These are phyloP conservation scores for Glycine tomentella DNA, from an alignment of 306 rosid species.

Conservation along the genomic window DNA sequence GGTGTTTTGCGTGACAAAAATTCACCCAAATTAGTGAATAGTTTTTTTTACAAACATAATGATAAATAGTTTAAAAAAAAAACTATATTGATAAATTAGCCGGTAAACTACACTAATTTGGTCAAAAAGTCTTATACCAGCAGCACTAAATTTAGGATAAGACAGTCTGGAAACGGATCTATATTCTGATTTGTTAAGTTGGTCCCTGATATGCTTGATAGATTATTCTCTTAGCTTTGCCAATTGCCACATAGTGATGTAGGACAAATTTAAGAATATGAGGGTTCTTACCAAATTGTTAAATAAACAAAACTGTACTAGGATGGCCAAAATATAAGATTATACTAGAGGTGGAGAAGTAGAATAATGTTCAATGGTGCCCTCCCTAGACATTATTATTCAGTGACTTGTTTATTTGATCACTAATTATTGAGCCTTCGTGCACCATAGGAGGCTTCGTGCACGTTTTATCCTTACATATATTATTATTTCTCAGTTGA, in stretches of 20 bases:
- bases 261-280: background rate
- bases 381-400: background rate
- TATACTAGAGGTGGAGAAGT: background rate
- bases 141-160: background rate
- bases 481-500: background rate
- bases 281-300: background rate
- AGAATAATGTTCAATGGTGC: constrained; percentile 21
- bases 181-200: background rate
- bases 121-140: background rate
- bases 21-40: too few species aligned
- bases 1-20: too few species aligned
- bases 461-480: constrained; percentile 10
- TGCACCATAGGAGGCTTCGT: background rate
- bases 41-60: too few species aligned
- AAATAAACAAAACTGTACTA: background rate
- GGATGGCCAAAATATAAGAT: background rate
- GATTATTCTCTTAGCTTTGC: background rate
- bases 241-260: background rate
- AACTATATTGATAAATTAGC: too few species aligned
- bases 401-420: constrained; percentile 27
- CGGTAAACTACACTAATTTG: too few species aligned
- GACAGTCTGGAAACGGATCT: background rate
- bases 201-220: background rate
- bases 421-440: background rate
- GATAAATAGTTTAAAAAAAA: too few species aligned